Percentiles rank a stretch among this genome's conserved stretches.
These are phyloP conservation scores for Nemania sp. DNA, from an alignment of 2,329 filamentous ascomycete species.

Conservation along the genomic window DNA sequence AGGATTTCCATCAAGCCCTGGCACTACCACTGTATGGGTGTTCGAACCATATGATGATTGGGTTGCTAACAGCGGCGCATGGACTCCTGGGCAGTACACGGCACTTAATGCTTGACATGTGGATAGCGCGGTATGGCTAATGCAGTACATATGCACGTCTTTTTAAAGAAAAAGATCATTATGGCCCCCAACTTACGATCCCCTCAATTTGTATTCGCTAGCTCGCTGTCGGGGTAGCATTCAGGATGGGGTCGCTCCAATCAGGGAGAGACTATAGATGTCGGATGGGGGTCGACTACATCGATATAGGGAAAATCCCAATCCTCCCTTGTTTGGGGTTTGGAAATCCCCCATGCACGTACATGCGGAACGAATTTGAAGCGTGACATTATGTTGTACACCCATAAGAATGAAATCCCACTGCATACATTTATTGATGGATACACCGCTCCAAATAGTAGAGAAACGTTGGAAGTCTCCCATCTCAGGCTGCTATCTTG, in stretches of 20 bases:
- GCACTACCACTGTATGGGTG: constrained; percentile 27
- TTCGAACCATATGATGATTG: constrained; percentile 27
- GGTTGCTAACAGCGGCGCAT: constrained; percentile 29
- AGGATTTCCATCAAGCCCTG: constrained; percentile 23
- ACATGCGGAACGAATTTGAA: constrained; percentile 1
- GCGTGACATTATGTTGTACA: constrained; percentile 7
- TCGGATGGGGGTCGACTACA: constrained; percentile 2
- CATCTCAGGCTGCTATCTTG: neutral
- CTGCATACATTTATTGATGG: neutral
- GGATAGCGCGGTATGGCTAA: constrained; percentile 28
- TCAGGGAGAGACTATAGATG: constrained; percentile 1
- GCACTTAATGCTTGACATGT: constrained; percentile 27
- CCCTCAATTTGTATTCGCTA: constrained; percentile 27
- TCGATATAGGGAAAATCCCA: neutral
- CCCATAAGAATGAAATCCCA: neutral
- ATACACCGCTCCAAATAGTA: constrained; percentile 9
- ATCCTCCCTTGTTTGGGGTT: neutral
- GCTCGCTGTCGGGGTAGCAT: constrained; percentile 3
- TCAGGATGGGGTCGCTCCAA: constrained; percentile 1
- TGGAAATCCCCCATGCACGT: constrained; percentile 1
- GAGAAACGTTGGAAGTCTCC: neutral
- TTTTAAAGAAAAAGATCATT: constrained; percentile 31
- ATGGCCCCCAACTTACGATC: constrained; percentile 12
- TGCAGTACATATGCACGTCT: constrained; percentile 27
- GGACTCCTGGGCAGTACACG: constrained; percentile 25